These are phyloP conservation scores for Pilaira anomala DNA, from an alignment of 192 early-diverging fungal species.

Conservation along the genomic window DNA sequence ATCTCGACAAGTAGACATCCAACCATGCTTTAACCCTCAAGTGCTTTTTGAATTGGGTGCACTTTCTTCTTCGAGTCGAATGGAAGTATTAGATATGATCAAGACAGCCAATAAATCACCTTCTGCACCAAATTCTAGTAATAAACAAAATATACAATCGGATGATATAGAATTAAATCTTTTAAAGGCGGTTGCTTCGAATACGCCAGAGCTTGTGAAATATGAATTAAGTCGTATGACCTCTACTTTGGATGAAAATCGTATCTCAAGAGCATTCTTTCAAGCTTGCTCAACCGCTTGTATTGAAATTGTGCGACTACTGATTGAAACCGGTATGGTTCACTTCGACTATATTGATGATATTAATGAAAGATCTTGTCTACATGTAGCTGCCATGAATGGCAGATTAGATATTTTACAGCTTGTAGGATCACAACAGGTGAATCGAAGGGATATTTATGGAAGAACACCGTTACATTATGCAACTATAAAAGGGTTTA, in stretches of 20 bases:
- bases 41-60: constrained; percentile 88
- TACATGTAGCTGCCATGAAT: constrained; percentile 85
- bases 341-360: constrained; percentile 85
- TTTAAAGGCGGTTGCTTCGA: too few species aligned
- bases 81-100: constrained; percentile 65
- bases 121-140: too few species aligned
- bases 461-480: constrained; percentile 89
- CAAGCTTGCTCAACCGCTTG: background rate
- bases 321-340: constrained; percentile 65
- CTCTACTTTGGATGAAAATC: background rate
- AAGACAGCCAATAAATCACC: too few species aligned
- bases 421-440: constrained; percentile 40
- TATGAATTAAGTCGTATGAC: too few species aligned
- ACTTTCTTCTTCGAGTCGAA: constrained; percentile 65
- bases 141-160: background rate
- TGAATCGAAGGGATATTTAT: constrained; percentile 79
- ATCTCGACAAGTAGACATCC: constrained; percentile 94
- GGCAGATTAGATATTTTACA: constrained; percentile 69
- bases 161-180: too few species aligned
- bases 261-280: background rate
- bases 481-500: constrained; percentile 84
- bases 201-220: too few species aligned
- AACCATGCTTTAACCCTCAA: constrained; percentile 95
- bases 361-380: constrained; percentile 83
- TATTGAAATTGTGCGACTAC: constrained; percentile 49